A percentile compares a stretch with the other conserved stretches of the same genome.
Conservation (phyloP, 345 rosid species). For the Populus simonii region DNA sequence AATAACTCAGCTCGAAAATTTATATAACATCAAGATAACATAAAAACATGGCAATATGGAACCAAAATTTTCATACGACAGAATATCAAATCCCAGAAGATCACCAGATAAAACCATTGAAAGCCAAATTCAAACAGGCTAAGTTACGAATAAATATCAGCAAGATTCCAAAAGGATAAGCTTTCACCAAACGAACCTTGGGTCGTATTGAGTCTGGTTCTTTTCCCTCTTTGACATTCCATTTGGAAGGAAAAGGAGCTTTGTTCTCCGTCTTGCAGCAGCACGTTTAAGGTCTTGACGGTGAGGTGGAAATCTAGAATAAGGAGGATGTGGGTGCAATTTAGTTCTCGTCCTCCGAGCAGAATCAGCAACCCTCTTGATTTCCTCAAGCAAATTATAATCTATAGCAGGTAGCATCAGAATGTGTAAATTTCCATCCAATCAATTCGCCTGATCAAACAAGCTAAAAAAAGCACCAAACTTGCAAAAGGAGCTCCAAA, state of each 20-base stretch:
- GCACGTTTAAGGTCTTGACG: slow-evolving; percentile 47
- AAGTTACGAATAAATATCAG: not conserved
- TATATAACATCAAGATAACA: not conserved
- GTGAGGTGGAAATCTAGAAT: slow-evolving; percentile 29
- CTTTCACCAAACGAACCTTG: slow-evolving; percentile 27
- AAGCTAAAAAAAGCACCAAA: not conserved
- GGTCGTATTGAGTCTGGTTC: slow-evolving; percentile 52
- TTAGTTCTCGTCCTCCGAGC: slow-evolving; percentile 55
- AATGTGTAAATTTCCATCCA: not conserved
- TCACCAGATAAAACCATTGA: not conserved
- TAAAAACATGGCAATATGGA: not conserved
- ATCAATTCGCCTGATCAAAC: not conserved
- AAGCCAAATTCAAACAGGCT: not conserved
- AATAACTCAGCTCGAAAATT: not conserved
- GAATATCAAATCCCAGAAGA: not conserved
- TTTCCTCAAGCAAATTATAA: slow-evolving; percentile 78
- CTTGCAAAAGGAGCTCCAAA: no score
- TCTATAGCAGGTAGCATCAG: slow-evolving; percentile 32
- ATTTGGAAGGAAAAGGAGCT: slow-evolving; percentile 51
- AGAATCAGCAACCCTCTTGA: slow-evolving; percentile 73
- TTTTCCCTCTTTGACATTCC: slow-evolving; percentile 76
- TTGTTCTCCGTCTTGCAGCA: slow-evolving; percentile 59
- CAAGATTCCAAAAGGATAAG: not conserved
- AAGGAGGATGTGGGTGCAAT: slow-evolving; percentile 37
- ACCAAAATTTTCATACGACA: not conserved